Evolutionary conservation across 192 early-diverging fungal genomes (phyloP).

Genomic region (Phycomyces nitens): DNA sequence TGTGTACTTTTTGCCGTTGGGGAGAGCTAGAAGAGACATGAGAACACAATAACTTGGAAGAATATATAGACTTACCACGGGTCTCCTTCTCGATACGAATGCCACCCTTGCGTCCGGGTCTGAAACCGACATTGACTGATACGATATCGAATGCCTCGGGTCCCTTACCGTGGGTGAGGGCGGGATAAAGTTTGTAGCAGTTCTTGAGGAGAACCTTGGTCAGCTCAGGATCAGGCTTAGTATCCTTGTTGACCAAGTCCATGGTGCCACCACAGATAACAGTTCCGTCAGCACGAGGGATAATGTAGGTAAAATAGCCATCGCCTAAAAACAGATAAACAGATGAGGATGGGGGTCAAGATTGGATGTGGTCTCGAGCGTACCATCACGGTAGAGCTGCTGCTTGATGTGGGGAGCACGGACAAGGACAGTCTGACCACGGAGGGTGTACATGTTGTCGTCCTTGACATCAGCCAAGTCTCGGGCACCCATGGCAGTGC

Average conservation of each 20-base stretch:
- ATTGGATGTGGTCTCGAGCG: not conserved
- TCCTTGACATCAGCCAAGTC: conserved; percentile 76
- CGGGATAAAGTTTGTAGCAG: conserved; percentile 45
- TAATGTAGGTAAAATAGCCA: conserved; percentile 69
- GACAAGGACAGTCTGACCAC: conserved; percentile 82
- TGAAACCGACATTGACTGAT: conserved; percentile 56
- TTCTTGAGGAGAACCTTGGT: conserved; percentile 42
- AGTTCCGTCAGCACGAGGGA: conserved; percentile 73
- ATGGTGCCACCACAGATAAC: conserved; percentile 78
- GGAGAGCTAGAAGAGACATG: not conserved
- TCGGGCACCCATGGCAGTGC: conserved; percentile 69
- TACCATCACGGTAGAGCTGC: conserved; percentile 43
- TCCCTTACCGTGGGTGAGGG: conserved; percentile 42
- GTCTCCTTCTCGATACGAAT: conserved; percentile 58
- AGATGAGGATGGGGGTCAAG: too few species aligned
- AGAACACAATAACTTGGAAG: not conserved
- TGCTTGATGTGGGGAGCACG: conserved; percentile 67
- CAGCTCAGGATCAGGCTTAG: conserved; percentile 22
- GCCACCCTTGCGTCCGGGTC: conserved; percentile 52
- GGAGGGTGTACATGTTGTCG: conserved; percentile 59
- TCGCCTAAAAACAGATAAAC: conserved; percentile 12
- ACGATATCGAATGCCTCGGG: conserved; percentile 42
- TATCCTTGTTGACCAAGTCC: conserved; percentile 27
- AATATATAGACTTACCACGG: conserved; percentile 27
- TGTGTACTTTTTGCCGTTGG: conserved; percentile 15